Percentiles rank a stretch among this genome's conserved stretches.
These are phyloP conservation scores for Asterochloris erici DNA, from an alignment of 139 green algal genomes.

Conservation along the genomic window DNA sequence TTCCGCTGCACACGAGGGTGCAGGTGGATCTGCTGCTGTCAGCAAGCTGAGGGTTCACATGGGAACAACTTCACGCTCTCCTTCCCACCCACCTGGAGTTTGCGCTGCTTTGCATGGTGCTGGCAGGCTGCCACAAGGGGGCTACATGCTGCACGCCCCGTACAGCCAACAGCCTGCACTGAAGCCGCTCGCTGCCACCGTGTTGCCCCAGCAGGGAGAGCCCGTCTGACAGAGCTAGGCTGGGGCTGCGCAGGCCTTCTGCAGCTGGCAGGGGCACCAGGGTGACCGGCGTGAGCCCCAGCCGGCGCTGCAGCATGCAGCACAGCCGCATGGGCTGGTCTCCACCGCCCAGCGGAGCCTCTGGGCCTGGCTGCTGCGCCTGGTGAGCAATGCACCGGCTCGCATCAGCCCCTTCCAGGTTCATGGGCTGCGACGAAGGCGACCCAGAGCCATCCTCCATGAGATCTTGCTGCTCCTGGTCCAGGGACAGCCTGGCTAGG, in stretches of 20 bases:
- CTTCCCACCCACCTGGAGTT: slow-evolving; percentile 1
- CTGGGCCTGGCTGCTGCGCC: not conserved
- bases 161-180: slow-evolving; percentile 2
- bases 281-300: slow-evolving; percentile 8
- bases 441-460: too few relatives aligned
- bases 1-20: too few relatives aligned
- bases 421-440: too few relatives aligned
- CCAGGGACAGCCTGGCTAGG: not conserved
- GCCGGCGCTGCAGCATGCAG: not conserved
- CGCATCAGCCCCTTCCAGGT: too few relatives aligned
- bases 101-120: not conserved
- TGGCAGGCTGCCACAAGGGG: slow-evolving; percentile 8
- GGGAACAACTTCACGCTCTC: too few relatives aligned
- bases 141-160: slow-evolving; percentile 1
- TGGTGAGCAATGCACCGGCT: not conserved
- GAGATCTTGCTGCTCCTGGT: not conserved
- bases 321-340: not conserved
- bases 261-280: slow-evolving; percentile 7
- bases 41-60: too few relatives aligned
- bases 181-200: not conserved
- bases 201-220: slow-evolving; percentile 7
- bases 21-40: too few relatives aligned
- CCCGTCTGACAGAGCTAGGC: slow-evolving; percentile 3
- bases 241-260: not conserved
- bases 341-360: not conserved